Conservation (phyloP, 352 stramenopile species). For the Phytophthora pistaciae region DNA sequence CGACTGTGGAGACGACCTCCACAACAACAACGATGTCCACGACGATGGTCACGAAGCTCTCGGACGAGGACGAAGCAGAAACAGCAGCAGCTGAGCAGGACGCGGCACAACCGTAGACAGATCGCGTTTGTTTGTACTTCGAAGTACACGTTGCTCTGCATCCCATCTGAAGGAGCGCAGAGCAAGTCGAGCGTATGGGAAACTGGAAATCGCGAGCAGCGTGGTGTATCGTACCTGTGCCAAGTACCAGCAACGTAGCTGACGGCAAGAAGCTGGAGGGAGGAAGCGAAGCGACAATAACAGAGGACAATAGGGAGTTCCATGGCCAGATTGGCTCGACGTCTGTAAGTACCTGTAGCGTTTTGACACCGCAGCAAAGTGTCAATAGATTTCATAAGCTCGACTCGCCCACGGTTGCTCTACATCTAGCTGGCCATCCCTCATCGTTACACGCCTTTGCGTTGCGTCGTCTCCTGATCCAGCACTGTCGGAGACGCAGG, state of each 20-base stretch:
- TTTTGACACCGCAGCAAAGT: slow-evolving; percentile 7
- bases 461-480: slow-evolving; percentile 18
- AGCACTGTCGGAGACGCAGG: slow-evolving; percentile 22
- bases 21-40: slow-evolving; percentile 22
- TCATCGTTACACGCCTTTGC: slow-evolving; percentile 26
- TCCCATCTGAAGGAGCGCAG: slow-evolving; percentile 3
- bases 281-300: slow-evolving; percentile 17
- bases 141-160: slow-evolving; percentile 21
- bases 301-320: slow-evolving; percentile 26
- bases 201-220: slow-evolving; percentile 6
- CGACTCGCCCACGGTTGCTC: slow-evolving; percentile 1
- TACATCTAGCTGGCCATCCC: slow-evolving; percentile 8
- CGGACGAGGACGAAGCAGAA: slow-evolving; percentile 18
- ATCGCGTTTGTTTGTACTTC: slow-evolving; percentile 23
- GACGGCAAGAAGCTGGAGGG: not conserved
- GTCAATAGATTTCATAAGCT: slow-evolving; percentile 19
- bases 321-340: slow-evolving; percentile 10
- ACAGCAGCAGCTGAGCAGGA: slow-evolving; percentile 17
- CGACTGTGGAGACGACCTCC: slow-evolving; percentile 16
- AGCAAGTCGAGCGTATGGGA: slow-evolving; percentile 1
- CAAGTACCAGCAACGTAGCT: not conserved
- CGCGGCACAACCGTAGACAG: slow-evolving; percentile 26
- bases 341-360: slow-evolving; percentile 3
- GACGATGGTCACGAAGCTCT: slow-evolving; percentile 25
- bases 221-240: slow-evolving; percentile 31